Conservation (phyloP, 2,329 filamentous ascomycete genomes). For the Claviceps maximensis region DNA sequence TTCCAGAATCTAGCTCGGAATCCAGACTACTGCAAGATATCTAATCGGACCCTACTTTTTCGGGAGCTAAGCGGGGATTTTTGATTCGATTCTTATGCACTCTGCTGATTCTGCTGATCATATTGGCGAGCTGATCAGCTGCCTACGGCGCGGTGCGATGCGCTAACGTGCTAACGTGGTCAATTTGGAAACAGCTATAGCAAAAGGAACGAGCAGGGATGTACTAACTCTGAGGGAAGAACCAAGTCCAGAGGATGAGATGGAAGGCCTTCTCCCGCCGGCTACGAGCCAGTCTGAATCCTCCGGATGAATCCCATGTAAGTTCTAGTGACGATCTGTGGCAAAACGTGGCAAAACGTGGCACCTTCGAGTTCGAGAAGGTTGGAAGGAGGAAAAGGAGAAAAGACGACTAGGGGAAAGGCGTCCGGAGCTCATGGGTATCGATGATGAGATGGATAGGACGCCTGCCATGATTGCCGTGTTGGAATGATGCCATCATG, state of each 20-base stretch:
- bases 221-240: neutral
- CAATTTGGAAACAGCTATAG: neutral
- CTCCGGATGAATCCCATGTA: neutral
- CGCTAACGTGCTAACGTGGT: neutral
- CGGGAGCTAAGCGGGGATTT: neutral
- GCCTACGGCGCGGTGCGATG: neutral
- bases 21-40: neutral
- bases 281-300: neutral
- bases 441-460: neutral
- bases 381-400: neutral
- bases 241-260: neutral
- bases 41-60: neutral
- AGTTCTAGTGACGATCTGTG: neutral
- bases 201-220: neutral
- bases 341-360: neutral
- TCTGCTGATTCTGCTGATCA: neutral
- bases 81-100: neutral
- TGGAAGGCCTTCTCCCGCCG: neutral
- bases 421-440: neutral
- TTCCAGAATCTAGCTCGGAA: neutral
- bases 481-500: no score
- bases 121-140: neutral
- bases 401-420: no score
- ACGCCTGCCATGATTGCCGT: no score
- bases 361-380: neutral